These are phyloP conservation scores for Galerina marginata DNA, from an alignment of 768 basidiomycete genomes.

Conservation along the genomic window DNA sequence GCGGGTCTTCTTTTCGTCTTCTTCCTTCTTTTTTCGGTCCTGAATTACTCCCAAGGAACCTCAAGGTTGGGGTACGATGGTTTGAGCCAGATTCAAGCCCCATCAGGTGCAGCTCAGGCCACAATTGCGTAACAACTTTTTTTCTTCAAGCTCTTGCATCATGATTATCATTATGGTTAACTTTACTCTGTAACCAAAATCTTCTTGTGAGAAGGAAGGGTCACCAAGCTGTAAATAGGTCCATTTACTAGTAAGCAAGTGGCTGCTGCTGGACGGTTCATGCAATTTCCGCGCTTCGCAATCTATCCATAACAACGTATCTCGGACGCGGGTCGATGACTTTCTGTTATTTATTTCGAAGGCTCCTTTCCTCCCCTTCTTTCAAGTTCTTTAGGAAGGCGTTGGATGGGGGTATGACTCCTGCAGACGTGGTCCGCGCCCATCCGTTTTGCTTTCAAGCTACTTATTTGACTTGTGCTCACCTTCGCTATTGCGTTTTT, in stretches of 20 bases:
- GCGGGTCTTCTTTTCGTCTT: constrained; percentile 13
- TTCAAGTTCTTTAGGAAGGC: not conserved
- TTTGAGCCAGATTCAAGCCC: constrained; percentile 19
- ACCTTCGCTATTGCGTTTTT: not conserved
- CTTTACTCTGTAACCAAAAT: constrained; percentile 17
- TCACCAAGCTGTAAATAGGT: constrained; percentile 8
- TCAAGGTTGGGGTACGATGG: constrained; percentile 8
- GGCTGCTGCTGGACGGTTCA: constrained; percentile 10
- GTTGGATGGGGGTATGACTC: constrained; percentile 2
- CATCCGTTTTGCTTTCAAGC: constrained; percentile 33
- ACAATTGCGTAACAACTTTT: constrained; percentile 19
- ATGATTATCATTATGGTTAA: constrained; percentile 25
- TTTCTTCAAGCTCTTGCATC: constrained; percentile 19
- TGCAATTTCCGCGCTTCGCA: constrained; percentile 28
- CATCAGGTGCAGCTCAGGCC: constrained; percentile 5
- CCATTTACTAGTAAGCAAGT: not conserved
- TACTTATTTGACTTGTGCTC: not conserved
- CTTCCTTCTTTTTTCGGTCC: constrained; percentile 22
- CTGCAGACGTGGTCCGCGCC: constrained; percentile 23
- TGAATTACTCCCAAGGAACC: constrained; percentile 26
- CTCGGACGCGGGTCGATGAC: constrained; percentile 24
- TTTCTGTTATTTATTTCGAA: constrained; percentile 11
- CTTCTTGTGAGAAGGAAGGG: constrained; percentile 14
- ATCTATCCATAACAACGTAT: constrained; percentile 33
- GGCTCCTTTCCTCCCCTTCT: constrained; percentile 12